Base-by-base conservation (phyloP, 345 rosid genomes). In the Acer saccharum region DNA sequence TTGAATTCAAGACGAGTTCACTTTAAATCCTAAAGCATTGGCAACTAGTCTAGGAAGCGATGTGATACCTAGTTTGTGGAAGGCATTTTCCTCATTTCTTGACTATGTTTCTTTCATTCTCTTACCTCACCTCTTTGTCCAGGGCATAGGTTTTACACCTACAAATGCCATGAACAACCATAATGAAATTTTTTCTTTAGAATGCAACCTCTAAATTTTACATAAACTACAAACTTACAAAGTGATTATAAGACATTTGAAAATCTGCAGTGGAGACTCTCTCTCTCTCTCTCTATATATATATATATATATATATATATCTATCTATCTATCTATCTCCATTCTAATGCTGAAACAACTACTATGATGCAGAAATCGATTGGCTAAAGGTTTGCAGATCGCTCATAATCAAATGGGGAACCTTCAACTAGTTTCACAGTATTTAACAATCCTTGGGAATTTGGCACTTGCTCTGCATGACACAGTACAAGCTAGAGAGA, bases 391-490 rank as follows among this genome's bases (percentile, higher is more conserved):
- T 60, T 85, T 96, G 88, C 98, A 96, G 87, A 88, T 94, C 58
- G 94, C 98, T 39, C 98, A 94, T 80, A 84, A 80, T 82, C 90
- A 93, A 78, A 86, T 92, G 94, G 97, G 98, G 65, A 96, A 96
- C 87, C 97, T 96, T 84, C 99, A 96, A 86, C 98, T 94, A 72
- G 94, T 94, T 84, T 79, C 99, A 9, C 99, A 96, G 83, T 94
- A 91, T 81, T 83, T 96, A 88, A 92, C 97, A 68, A 85, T 94
- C 81, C 91, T 96, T 69, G 99, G 99, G 63, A 92, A 89, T 79
- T 82, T 95, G 80, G 99, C 98, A 77, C 95, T 96, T 80, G 92
- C 94, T 65, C 78, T 96, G 80, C 98, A 94, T 79, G 99, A 96
- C 80, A 89, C 98, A 0, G 89, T 80, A 21, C 98, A 97, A 84